phyloP scores from a whole-genome alignment of 2,329 filamentous ascomycete genomes.

The Leptodontidium sp. region DNA sequence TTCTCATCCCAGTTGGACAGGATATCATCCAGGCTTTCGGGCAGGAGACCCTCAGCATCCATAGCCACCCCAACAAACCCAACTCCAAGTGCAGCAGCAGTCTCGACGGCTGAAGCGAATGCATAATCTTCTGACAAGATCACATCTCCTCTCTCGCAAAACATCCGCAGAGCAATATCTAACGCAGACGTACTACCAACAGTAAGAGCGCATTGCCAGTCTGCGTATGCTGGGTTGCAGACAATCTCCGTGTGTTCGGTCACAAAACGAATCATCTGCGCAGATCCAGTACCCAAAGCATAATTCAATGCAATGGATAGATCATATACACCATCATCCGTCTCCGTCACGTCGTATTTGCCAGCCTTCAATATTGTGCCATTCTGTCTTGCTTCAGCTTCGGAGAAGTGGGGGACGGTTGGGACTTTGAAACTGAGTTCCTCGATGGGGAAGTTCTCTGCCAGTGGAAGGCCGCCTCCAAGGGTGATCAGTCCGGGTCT shows the following conservation, averaged over 20 bases:
- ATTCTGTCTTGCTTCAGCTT: constrained; percentile 67
- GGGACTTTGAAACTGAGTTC: constrained; percentile 79
- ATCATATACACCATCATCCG: constrained; percentile 64
- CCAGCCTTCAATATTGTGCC: constrained; percentile 72
- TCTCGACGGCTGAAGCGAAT: constrained; percentile 77
- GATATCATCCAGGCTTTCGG: constrained; percentile 67
- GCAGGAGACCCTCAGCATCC: constrained; percentile 71
- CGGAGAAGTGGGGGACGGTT: constrained; percentile 71
- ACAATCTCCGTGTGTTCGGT: constrained; percentile 96
- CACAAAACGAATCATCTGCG: constrained; percentile 87
- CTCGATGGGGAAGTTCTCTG: constrained; percentile 92
- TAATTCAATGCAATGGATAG: constrained; percentile 93
- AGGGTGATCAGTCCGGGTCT: constrained; percentile 87
- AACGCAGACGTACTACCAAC: constrained; percentile 87
- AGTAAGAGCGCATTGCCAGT: constrained; percentile 87
- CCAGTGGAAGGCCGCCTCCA: constrained; percentile 88
- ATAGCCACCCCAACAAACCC: constrained; percentile 68
- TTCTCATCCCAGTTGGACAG: constrained; percentile 70
- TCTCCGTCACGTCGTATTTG: constrained; percentile 82
- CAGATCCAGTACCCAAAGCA: constrained; percentile 83
- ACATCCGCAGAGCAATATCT: constrained; percentile 84
- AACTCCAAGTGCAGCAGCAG: constrained; percentile 68
- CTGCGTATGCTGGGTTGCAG: constrained; percentile 83
- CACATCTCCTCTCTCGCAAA: constrained; percentile 78
- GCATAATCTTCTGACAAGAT: constrained; percentile 91